Evolutionary conservation across 805 yeast species (phyloP), one percentile per base, ranked within the genome.

Genomic region (Metschnikowia reukaufii): DNA sequence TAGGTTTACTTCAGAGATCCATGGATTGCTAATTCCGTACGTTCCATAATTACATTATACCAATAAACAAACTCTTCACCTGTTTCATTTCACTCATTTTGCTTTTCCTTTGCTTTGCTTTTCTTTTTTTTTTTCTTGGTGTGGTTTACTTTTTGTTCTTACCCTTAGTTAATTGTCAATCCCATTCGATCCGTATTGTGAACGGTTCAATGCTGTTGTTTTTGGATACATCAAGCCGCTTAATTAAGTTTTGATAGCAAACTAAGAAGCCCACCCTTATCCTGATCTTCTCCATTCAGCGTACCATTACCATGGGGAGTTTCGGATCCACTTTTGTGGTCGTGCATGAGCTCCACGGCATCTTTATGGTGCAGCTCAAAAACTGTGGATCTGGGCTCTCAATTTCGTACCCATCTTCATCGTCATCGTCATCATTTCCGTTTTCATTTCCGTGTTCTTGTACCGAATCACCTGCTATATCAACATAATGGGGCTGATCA

Each of bases 341-440:
- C 62, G 31, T 64, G 70, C 40, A 61, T 64, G 44, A 67, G 58
- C 39, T 64, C 70, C 21, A 66, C 37, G 23, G 50, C 66, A 47
- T 66, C 73, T 49, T 65, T 67, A 46, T 65, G 71, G 45, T 59
- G 61, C 19, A 45, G 44, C 17, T 55, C 61, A 43, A 58, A 64
- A 9, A 53, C 38, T 30, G 35, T 6, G 17, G 12, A 8, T 38
- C 34, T 16, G 29, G 13, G 8, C 61, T 32, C 39, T 42, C 9
- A 52, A 39, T 2, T 6, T 30, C 39, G 18, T 44, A 49, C 54
- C 6, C 32, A 15, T 44, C 47, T 3, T 44, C 47, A 4, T 37
- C 49, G 17, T 50, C 58, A 5, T 43, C 53, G 20, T 48, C 53
- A 25, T 36, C 59, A 12, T 56, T 57, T 6, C 50, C 56, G 5